Evolutionary conservation across 2,329 filamentous ascomycete species (phyloP).

Genomic region (Fusarium gaditjirri): DNA sequence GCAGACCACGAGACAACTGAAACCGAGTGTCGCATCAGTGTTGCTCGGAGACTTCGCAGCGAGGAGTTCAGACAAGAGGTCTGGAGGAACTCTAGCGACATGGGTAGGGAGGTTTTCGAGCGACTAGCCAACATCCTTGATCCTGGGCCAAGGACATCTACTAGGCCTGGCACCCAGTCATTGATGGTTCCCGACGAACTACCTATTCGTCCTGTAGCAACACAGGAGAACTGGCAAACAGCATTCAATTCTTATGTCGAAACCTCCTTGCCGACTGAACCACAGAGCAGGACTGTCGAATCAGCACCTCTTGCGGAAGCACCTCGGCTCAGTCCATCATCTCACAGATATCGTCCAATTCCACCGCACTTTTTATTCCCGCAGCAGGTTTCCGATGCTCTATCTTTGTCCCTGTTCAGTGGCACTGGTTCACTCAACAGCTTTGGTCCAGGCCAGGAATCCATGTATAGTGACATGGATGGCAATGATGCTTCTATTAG

Average conservation of each 20-base stretch:
- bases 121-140: neutral
- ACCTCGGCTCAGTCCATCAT: neutral
- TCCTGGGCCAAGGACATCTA: neutral
- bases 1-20: neutral
- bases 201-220: neutral
- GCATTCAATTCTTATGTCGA: rapidly evolving
- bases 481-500: neutral
- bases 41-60: neutral
- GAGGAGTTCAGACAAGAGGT: neutral
- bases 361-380: neutral
- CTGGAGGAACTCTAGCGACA: rapidly evolving
- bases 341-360: neutral
- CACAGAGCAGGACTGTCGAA: rapidly evolving
- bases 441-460: neutral
- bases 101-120: neutral
- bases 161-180: neutral
- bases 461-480: neutral
- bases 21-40: neutral
- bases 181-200: rapidly evolving
- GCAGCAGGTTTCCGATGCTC: neutral
- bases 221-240: rapidly evolving
- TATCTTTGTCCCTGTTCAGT: neutral
- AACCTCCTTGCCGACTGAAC: rapidly evolving
- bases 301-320: neutral
- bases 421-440: neutral